Evolutionary conservation across 2,329 filamentous ascomycete species (phyloP), one percentile per base, ranked within the genome.

Genomic region (Polychaeton citri): DNA sequence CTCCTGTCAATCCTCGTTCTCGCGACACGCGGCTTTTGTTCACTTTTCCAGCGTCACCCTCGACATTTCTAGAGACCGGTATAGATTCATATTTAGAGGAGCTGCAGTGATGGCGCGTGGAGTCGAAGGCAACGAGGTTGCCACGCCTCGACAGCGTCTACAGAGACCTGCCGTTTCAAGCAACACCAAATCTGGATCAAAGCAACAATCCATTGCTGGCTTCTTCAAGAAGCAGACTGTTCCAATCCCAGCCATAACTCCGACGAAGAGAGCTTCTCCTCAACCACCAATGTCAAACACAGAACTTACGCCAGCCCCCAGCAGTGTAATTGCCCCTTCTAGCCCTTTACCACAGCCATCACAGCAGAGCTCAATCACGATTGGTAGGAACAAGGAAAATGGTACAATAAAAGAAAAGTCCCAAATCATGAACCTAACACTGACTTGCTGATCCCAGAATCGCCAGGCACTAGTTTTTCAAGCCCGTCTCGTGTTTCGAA

Each of bases 401-500:
- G 66, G 65, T 61, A 55, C 63, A 51, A 59, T 53, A 13, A 16
- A n/a, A 12, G 15, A 12, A 12, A n/a, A 43, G 24, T 67, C 59
- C 36, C 54, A 58, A 48, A 17, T 21, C 21, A 21, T 36, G 50
- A 35, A 50, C 63, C 49, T 58, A 69, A 62, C 48, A 17, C 62
- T 56, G 39, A 52, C 47, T 17, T 32, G 39, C 51, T 53, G 53
- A 65, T 49, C 66, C 7, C 24, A 28, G 63, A 66, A 52, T 54
- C 55, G 44, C 54, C 61, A 51, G 54, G 62, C 35, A 58, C 61
- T 21, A 51, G 64, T 32, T 66, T 63, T 3, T 81, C 76, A 53
- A 93, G 86, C 52, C 86, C 87, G 2, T 78, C 79, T 12, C 75
- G 86, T 51, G 86, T 86, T 69, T 68, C 65, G 9, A 77, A 74